Percentiles rank a stretch among this genome's conserved stretches.
Conservation (phyloP, 1,139 yeast genomes). For the Hemisphaericaspora xylofermentans region DNA sequence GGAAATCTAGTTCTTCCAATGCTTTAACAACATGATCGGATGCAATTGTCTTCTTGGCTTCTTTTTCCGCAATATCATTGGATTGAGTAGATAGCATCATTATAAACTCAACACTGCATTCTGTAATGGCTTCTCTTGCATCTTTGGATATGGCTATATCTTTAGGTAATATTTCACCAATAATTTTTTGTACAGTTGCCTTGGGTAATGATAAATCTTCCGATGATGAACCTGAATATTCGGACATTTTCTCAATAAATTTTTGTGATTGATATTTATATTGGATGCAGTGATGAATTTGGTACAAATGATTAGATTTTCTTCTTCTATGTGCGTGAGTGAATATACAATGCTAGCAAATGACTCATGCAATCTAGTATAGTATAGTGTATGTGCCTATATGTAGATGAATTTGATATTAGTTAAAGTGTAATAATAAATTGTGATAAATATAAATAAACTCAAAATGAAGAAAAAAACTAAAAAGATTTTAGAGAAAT, state of each 20-base stretch:
- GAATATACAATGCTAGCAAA: too few relatives aligned
- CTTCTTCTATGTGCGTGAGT: too few relatives aligned
- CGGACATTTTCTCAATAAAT: conserved; percentile 33
- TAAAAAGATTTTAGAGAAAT: neutral
- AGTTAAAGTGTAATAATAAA: too few relatives aligned
- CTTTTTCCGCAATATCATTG: conserved; percentile 95
- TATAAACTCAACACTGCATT: conserved; percentile 92
- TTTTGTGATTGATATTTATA: too few relatives aligned
- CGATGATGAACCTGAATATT: conserved; percentile 33
- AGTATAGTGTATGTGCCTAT: too few relatives aligned
- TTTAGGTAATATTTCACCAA: conserved; percentile 82
- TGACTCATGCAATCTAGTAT: too few relatives aligned
- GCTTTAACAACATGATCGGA: conserved; percentile 96
- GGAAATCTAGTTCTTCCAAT: conserved; percentile 81
- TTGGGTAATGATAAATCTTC: conserved; percentile 51
- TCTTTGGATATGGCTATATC: conserved; percentile 89
- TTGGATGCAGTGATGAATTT: too few relatives aligned
- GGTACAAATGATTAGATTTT: too few relatives aligned
- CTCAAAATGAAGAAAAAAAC: too few relatives aligned
- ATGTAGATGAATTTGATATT: too few relatives aligned
- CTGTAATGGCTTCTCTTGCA: conserved; percentile 92
- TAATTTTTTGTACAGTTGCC: conserved; percentile 95
- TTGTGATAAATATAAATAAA: too few relatives aligned
- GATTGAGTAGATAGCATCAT: conserved; percentile 93
- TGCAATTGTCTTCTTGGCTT: conserved; percentile 93